phyloP scores from a whole-genome alignment of 352 stramenopile species.

The Globisporangium paddicum region DNA sequence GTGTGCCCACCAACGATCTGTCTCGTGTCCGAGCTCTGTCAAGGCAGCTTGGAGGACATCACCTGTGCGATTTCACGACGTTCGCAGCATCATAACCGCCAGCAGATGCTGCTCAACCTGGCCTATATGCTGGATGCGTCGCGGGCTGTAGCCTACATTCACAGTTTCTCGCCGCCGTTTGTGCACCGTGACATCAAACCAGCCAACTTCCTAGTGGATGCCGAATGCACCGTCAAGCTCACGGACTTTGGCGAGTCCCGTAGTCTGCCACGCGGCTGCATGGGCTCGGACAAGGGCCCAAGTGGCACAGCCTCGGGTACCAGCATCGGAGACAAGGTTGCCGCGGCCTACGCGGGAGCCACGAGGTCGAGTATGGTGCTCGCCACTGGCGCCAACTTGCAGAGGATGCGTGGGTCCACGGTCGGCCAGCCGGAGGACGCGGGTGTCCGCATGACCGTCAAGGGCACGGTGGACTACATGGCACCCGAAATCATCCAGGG shows the following conservation, averaged over 20 bases:
- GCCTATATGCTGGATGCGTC: slow-evolving; percentile 59
- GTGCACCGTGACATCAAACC: slow-evolving; percentile 73
- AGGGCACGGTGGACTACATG: slow-evolving; percentile 78
- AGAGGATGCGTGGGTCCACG: slow-evolving; percentile 68
- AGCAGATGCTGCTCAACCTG: slow-evolving; percentile 50
- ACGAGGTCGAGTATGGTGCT: neutral
- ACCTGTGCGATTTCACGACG: slow-evolving; percentile 15
- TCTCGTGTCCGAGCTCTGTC: slow-evolving; percentile 58
- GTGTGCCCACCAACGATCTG: slow-evolving; percentile 72
- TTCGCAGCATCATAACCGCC: slow-evolving; percentile 15
- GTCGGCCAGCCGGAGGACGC: no score
- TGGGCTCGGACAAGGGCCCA: neutral
- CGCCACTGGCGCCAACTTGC: no score
- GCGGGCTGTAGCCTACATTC: slow-evolving; percentile 58
- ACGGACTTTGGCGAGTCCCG: slow-evolving; percentile 74
- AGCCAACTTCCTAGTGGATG: slow-evolving; percentile 75
- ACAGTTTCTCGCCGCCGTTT: slow-evolving; percentile 70
- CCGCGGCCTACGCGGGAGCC: no score
- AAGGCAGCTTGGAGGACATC: slow-evolving; percentile 40
- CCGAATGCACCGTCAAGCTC: slow-evolving; percentile 59
- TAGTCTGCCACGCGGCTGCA: slow-evolving; percentile 16
- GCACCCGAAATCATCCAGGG: slow-evolving; percentile 76
- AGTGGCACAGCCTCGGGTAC: no score
- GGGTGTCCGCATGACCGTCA: slow-evolving; percentile 43
- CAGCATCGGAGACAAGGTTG: no score